Evolutionary conservation across 2,329 filamentous ascomycete genomes (phyloP), one percentile per base, ranked within the genome.

Genomic region (Xylariales sp.): DNA sequence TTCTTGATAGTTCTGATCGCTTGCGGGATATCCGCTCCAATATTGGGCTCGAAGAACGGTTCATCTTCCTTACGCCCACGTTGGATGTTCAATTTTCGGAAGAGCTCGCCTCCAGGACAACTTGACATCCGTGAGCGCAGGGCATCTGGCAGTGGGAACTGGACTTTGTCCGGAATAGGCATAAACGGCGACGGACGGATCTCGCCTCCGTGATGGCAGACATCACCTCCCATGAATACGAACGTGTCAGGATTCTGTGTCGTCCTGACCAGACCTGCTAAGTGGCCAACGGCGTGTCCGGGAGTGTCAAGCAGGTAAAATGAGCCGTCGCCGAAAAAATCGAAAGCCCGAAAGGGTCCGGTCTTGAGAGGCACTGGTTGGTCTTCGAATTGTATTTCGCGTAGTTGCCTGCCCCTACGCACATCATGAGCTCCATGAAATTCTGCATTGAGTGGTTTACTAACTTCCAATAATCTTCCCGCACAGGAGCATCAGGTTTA

Each of bases 221-320:
- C 48, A 43, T 73, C 69, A 3, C 60, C 69, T 0, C 66, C 67
- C 42, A 70, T 53, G 8, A 71, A 56, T 5, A 70, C 44, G 41
- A 69, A 71, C 0, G 64, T 64, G 20, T 58, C 51, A 52, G 15
- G 37, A 46, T 47, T 31, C n/a, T 4, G 8, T 5, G 60, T 66
- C 5, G 63, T 61, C 5, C 67, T 54, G 2, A 64, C 69, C 4
- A 72, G 52, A 3, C 48, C 66, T 36, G 54, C 61, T 5, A 65
- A 51, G 24, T 64, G 61, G 12, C 60, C 61, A 7, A 57, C 34
- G 11, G 54, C 49, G 38, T 64, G 61, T 3, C 61, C 59, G 1
- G 59, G 60, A 1, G 46, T 49, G 40, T 66, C 59, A 5, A 68
- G 49, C 10, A 65, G 44, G 40, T 63, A 64, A 39, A 65, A 56